These are phyloP conservation scores for Boletus insuetus DNA, from an alignment of 768 basidiomycete genomes.

Conservation along the genomic window DNA sequence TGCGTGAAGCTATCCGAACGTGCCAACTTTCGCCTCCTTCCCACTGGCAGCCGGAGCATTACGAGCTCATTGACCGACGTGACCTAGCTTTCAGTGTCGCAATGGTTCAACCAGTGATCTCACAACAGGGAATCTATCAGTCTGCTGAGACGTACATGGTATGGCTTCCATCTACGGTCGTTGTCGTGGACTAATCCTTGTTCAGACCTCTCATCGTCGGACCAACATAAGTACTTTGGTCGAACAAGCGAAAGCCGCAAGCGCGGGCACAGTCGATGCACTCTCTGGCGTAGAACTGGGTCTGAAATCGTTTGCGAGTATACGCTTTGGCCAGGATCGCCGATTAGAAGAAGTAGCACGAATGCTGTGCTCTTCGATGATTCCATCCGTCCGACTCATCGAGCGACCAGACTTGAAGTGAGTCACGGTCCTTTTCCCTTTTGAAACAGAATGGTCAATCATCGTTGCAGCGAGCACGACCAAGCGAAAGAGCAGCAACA, in stretches of 20 bases:
- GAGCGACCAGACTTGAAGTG: slow-evolving; percentile 73
- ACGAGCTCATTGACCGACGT: slow-evolving; percentile 32
- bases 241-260: slow-evolving; percentile 47
- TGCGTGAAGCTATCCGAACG: slow-evolving; percentile 81
- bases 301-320: slow-evolving; percentile 70
- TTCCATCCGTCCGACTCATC: slow-evolving; percentile 61
- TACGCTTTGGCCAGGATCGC: slow-evolving; percentile 88
- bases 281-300: slow-evolving; percentile 73
- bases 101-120: slow-evolving; percentile 28
- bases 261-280: slow-evolving; percentile 52
- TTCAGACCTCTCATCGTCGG: slow-evolving; percentile 50
- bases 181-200: slow-evolving; percentile 9
- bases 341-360: slow-evolving; percentile 88
- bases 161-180: not conserved
- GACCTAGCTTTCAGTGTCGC: slow-evolving; percentile 33
- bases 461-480: slow-evolving; percentile 70
- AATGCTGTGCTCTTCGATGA: slow-evolving; percentile 79
- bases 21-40: slow-evolving; percentile 77
- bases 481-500: slow-evolving; percentile 82
- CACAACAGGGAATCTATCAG: slow-evolving; percentile 29
- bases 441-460: not conserved
- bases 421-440: slow-evolving; percentile 23
- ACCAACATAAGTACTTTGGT: slow-evolving; percentile 52
- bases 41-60: slow-evolving; percentile 58
- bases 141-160: slow-evolving; percentile 36